Percentiles rank a stretch among this genome's conserved stretches.
Evolutionary conservation across 1,284 basidiomycete genomes (phyloP).

Genomic region (Trichosporon sp.): DNA sequence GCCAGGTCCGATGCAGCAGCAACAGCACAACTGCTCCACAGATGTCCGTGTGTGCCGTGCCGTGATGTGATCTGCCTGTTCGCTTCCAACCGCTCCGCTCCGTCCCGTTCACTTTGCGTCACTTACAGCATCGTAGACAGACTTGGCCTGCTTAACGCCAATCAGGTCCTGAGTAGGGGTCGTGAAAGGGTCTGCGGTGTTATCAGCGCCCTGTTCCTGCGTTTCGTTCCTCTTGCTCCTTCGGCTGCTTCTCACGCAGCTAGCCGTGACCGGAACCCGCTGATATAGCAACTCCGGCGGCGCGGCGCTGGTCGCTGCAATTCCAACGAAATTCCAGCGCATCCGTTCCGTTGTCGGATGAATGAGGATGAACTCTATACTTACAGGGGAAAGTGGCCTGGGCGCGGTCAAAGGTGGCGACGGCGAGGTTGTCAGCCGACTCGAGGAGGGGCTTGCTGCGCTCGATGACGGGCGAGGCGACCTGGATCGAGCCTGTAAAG

Average conservation of each 20-base stretch:
- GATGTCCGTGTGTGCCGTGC: neutral
- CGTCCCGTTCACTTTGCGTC: neutral
- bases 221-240: neutral
- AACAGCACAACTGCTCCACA: too few species aligned
- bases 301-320: neutral
- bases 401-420: constrained; percentile 46
- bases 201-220: neutral
- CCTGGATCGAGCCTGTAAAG: constrained; percentile 37
- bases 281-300: too few species aligned
- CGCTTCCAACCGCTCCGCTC: too few species aligned
- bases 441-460: constrained; percentile 44
- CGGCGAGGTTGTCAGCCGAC: constrained; percentile 44
- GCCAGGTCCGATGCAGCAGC: too few species aligned
- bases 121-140: constrained; percentile 43
- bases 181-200: constrained; percentile 43
- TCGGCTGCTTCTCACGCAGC: constrained; percentile 1
- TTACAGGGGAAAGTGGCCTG: constrained; percentile 46
- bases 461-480: constrained; percentile 42
- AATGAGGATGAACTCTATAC: too few species aligned
- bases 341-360: too few species aligned
- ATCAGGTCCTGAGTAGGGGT: constrained; percentile 45
- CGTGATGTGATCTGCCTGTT: neutral
- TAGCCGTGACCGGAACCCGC: too few species aligned
- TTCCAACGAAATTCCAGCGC: neutral
- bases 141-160: constrained; percentile 47